Evolutionary conservation across 208 protist genomes (phyloP).

Genomic region (Borovskyia barvae): DNA sequence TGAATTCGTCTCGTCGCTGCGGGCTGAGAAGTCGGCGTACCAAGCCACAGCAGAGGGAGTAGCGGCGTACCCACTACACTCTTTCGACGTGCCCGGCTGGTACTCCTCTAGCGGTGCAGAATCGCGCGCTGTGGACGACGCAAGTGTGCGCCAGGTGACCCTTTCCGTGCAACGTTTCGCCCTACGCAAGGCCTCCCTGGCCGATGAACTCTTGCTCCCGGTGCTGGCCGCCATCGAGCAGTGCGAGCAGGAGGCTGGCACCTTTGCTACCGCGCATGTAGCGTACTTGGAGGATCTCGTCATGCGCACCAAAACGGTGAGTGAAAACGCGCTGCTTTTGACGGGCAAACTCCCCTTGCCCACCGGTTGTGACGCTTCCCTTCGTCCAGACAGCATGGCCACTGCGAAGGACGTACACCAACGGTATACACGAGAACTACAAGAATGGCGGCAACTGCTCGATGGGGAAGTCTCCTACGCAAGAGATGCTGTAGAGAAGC

Average conservation of each 20-base stretch:
- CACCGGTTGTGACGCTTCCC: slow-evolving; percentile 13
- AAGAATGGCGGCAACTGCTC: slow-evolving; percentile 1
- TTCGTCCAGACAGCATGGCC: slow-evolving; percentile 10
- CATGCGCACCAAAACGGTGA: slow-evolving; percentile 18
- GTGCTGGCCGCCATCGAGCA: slow-evolving; percentile 6
- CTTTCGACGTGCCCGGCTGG: slow-evolving; percentile 8
- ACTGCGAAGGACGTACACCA: slow-evolving; percentile 9
- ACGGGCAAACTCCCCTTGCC: slow-evolving; percentile 9
- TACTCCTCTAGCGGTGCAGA: slow-evolving; percentile 11
- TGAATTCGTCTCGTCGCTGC: slow-evolving; percentile 9
- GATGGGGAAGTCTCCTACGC: slow-evolving; percentile 10
- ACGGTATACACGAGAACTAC: slow-evolving; percentile 7
- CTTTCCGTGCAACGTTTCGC: slow-evolving; percentile 14
- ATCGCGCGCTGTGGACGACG: neutral
- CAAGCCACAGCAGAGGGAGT: slow-evolving; percentile 17
- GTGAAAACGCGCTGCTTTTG: slow-evolving; percentile 13
- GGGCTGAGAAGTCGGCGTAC: slow-evolving; percentile 8
- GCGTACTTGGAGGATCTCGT: slow-evolving; percentile 17
- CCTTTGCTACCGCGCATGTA: slow-evolving; percentile 17
- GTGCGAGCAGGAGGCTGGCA: slow-evolving; percentile 8
- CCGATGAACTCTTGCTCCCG: slow-evolving; percentile 12
- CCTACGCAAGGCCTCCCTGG: slow-evolving; percentile 14
- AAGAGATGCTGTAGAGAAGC: slow-evolving; percentile 1
- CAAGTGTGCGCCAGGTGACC: slow-evolving; percentile 3
- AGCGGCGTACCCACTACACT: neutral